Evolutionary conservation across 169 alveolate species (phyloP).

Genomic region (Plasmodium coatneyi): DNA sequence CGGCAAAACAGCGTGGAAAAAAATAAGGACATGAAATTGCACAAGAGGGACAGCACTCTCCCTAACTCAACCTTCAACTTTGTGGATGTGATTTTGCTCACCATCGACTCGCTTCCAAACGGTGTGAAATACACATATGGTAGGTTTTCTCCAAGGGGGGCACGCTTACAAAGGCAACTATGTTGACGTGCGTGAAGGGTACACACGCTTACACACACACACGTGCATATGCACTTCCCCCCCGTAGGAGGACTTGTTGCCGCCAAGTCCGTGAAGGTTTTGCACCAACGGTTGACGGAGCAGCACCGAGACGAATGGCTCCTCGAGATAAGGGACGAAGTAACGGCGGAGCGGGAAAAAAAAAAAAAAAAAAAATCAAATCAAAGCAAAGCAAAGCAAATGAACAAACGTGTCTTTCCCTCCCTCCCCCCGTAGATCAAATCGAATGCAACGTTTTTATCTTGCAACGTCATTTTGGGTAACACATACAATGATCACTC

Average conservation of each 20-base stretch:
- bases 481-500: not conserved
- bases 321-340: slow-evolving; percentile 44
- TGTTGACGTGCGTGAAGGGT: not conserved
- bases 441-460: slow-evolving; percentile 66
- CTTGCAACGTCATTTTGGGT: slow-evolving; percentile 69
- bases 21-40: slow-evolving; percentile 35
- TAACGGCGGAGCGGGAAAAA: not conserved
- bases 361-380: not conserved
- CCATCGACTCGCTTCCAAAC: slow-evolving; percentile 46
- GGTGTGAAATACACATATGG: slow-evolving; percentile 65
- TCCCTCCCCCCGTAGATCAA: slow-evolving; percentile 24
- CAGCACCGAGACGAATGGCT: slow-evolving; percentile 72
- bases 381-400: not conserved
- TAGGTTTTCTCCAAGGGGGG: not conserved
- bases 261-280: slow-evolving; percentile 61
- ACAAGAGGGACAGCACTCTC: slow-evolving; percentile 17
- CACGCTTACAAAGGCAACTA: not conserved
- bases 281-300: slow-evolving; percentile 69
- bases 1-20: slow-evolving; percentile 17
- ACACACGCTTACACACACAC: not conserved
- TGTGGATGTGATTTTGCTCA: slow-evolving; percentile 60
- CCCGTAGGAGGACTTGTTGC: slow-evolving; percentile 69
- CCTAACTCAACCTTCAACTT: slow-evolving; percentile 42
- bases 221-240: not conserved
- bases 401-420: not conserved